Conservation (phyloP, 2,329 filamentous ascomycete genomes). For the Alternaria novae-zelandiae region DNA sequence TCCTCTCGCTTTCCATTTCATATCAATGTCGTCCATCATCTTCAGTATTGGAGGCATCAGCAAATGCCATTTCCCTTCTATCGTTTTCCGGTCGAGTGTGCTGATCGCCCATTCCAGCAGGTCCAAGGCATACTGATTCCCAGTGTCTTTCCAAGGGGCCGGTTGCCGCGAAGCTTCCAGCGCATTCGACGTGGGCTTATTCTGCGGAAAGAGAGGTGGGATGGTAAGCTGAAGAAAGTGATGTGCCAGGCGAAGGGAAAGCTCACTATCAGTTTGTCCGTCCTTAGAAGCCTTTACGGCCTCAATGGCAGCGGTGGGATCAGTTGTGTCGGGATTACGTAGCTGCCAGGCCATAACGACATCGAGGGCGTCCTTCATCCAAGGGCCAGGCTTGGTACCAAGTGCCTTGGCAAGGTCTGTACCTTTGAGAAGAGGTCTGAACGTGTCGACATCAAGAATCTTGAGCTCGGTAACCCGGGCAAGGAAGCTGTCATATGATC, state of each 20-base stretch:
- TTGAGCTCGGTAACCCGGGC: conserved; percentile 57
- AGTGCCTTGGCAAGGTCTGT: conserved; percentile 73
- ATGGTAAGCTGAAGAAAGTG: conserved; percentile 68
- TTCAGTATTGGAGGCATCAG: conserved; percentile 73
- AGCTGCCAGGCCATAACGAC: conserved; percentile 89
- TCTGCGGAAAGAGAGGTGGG: conserved; percentile 67
- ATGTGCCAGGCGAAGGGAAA: conserved; percentile 56
- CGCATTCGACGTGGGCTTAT: conserved; percentile 45
- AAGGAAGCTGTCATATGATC: conserved; percentile 62
- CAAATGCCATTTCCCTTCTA: conserved; percentile 69
- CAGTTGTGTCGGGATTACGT: conserved; percentile 71
- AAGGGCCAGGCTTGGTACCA: conserved; percentile 73
- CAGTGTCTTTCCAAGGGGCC: conserved; percentile 64
- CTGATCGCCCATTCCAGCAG: conserved; percentile 68
- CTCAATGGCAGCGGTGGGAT: conserved; percentile 58
- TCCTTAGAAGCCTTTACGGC: conserved; percentile 50
- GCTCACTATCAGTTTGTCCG: conserved; percentile 60
- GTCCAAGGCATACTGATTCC: conserved; percentile 58
- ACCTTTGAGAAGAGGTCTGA: conserved; percentile 70
- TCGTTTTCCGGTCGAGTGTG: conserved; percentile 55
- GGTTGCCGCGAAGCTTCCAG: conserved; percentile 64
- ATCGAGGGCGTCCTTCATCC: conserved; percentile 82
- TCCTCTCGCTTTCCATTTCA: conserved; percentile 61
- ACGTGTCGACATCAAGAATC: conserved; percentile 58
- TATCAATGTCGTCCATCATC: conserved; percentile 69